Base-by-base conservation (phyloP, 148 eudicot species). In the Cornus florida region DNA sequence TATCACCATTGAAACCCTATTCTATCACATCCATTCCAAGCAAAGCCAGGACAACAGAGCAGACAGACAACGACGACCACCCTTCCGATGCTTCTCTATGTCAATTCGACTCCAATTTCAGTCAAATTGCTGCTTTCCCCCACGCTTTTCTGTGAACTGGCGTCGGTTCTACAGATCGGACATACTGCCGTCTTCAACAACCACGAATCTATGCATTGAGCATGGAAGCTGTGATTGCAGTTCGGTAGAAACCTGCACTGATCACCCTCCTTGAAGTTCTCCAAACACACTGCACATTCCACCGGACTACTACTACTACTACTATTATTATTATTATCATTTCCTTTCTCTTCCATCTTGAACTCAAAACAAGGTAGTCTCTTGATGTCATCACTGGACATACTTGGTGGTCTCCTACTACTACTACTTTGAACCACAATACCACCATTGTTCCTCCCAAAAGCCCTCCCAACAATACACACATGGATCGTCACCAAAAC, bases 221-320 rank as follows among this genome's bases (percentile, higher is more conserved):
- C 87, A 80, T 91, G 95, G 67, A 89, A 91, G 16, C 82, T 83
- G 75, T 91, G 95, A 32, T 79, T 80, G 73, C 95, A 91, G 56
- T 56, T 76, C 10, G 95, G 95, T 74, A 91, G 64, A 46, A 81
- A 79, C 76, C 91, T 85, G 77, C 95, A 91, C 72, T 67, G 81
- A 64, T 89, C 92, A 41, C 92, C 91, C 3, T 38, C 79, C 78
- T 81, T 78, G 67, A 89, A 88, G 38, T 14, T 82, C 70, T 91
- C 95, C 79, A 89, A 84, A 32, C 95, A 91, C 72, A 91, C 88
- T 28, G 90, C 89, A 83, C 95, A 91, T 12, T 87, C 89, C 17
- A 57, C 22, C 16, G 59, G 5, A 23, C 77, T 68, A 72, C 71
- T 35, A 35, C 38, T 35, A 35, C 38, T 35, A 35, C 2, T 23